Conservation (phyloP, 2,329 filamentous ascomycete genomes). For the Exophiala aquamarina region DNA sequence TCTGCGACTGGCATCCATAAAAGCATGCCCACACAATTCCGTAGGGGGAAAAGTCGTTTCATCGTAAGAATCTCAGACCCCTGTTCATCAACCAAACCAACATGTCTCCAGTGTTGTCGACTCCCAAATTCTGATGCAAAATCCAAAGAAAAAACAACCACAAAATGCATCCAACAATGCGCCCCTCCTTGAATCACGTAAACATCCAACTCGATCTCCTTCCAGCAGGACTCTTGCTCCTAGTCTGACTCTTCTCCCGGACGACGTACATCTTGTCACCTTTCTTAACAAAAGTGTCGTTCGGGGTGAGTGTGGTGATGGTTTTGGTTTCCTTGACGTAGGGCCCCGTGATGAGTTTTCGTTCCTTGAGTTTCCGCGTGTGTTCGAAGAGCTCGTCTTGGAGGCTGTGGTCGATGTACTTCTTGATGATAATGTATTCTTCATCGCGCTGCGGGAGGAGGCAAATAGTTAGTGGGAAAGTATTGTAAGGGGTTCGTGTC, state of each 20-base stretch:
- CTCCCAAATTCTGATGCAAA: too few species aligned
- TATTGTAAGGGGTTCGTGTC: too few species aligned
- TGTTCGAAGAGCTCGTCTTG: constrained; percentile 73
- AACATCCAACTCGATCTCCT: constrained; percentile 25
- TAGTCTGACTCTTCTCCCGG: constrained; percentile 41
- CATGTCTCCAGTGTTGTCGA: too few species aligned
- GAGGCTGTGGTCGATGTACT: constrained; percentile 69
- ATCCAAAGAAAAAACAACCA: too few species aligned
- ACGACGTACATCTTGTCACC: constrained; percentile 48
- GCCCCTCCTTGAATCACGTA: too few species aligned
- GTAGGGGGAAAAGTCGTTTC: too few species aligned
- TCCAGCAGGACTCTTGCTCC: constrained; percentile 8
- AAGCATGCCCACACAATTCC: too few species aligned
- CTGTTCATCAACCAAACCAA: too few species aligned
- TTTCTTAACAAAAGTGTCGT: constrained; percentile 33
- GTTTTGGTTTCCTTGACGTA: constrained; percentile 27
- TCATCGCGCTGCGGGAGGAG: constrained; percentile 53
- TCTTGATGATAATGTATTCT: constrained; percentile 71
- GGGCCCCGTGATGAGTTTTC: constrained; percentile 31
- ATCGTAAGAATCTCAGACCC: too few species aligned
- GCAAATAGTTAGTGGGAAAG: constrained; percentile 22
- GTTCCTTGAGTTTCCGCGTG: constrained; percentile 54
- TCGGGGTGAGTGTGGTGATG: constrained; percentile 25
- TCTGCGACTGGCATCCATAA: too few species aligned
- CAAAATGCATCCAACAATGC: too few species aligned